Percentiles rank a stretch among this genome's conserved stretches.
Evolutionary conservation across 2,329 filamentous ascomycete species (phyloP).

Genomic region (Dendryphion nanum): DNA sequence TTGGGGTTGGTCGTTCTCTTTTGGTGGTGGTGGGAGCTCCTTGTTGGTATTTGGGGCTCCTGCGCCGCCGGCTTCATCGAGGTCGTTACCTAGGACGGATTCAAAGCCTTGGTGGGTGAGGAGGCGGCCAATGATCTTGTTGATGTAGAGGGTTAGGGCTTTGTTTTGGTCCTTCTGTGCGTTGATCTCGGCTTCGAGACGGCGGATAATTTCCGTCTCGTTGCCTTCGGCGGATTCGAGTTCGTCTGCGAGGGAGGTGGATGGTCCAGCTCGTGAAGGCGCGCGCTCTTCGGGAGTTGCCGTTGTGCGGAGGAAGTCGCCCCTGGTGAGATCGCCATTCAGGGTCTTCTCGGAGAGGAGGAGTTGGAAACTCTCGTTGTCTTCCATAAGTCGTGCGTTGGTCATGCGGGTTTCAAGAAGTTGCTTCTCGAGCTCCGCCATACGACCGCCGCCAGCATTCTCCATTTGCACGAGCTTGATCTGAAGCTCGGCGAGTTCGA

Average conservation of each 20-base stretch:
- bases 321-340: constrained; percentile 86
- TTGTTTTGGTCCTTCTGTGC: constrained; percentile 91
- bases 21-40: constrained; percentile 71
- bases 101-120: constrained; percentile 95
- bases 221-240: constrained; percentile 64
- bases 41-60: constrained; percentile 64
- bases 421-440: constrained; percentile 86
- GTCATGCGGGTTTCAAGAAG: constrained; percentile 92
- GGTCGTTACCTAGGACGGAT: constrained; percentile 79
- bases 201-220: constrained; percentile 54
- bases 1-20: constrained; percentile 48
- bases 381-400: constrained; percentile 94
- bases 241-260: constrained; percentile 68
- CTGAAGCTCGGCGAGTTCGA: constrained; percentile 91
- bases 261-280: constrained; percentile 33
- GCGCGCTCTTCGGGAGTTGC: constrained; percentile 32
- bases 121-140: constrained; percentile 96
- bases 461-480: constrained; percentile 94
- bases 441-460: constrained; percentile 82
- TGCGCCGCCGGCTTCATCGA: constrained; percentile 36
- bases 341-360: constrained; percentile 92
- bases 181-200: constrained; percentile 76
- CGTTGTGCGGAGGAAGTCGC: constrained; percentile 67
- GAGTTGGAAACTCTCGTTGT: constrained; percentile 97
- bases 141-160: constrained; percentile 94